These are phyloP conservation scores for Pugionium dolabratum DNA, from an alignment of 345 rosid species.

Conservation along the genomic window DNA sequence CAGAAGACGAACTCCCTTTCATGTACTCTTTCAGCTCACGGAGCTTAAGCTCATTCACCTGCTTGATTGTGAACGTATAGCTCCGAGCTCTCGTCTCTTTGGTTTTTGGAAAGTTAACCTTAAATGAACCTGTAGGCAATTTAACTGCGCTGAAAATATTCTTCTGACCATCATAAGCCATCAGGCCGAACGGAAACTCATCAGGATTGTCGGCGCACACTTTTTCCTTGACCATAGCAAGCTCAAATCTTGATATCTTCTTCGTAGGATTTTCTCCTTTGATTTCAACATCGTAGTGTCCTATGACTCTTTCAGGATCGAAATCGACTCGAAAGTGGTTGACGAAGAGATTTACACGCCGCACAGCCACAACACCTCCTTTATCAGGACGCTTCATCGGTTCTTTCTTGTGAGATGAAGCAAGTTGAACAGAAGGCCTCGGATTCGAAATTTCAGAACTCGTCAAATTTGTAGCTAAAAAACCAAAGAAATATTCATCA, in stretches of 20 bases:
- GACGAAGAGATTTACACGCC: conserved; percentile 48
- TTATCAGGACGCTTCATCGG: conserved; percentile 66
- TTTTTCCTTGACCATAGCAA: conserved; percentile 58
- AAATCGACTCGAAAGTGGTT: conserved; percentile 68
- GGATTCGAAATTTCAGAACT: conserved; percentile 24
- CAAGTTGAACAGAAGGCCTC: conserved; percentile 23
- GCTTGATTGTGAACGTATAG: conserved; percentile 51
- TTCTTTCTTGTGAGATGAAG: conserved; percentile 27
- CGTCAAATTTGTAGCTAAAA: conserved; percentile 8
- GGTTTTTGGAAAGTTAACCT: conserved; percentile 46
- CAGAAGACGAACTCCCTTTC: conserved; percentile 31
- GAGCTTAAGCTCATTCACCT: conserved; percentile 65
- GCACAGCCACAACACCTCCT: conserved; percentile 42
- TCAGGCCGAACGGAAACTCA: conserved; percentile 56
- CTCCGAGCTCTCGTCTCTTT: conserved; percentile 46
- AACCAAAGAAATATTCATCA: no score
- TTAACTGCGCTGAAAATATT: conserved; percentile 68
- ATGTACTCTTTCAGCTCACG: conserved; percentile 63
- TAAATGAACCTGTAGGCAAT: conserved; percentile 54
- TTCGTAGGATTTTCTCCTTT: conserved; percentile 40
- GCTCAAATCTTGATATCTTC: conserved; percentile 49
- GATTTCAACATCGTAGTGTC: conserved; percentile 69
- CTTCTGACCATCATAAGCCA: conserved; percentile 84
- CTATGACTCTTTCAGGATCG: conserved; percentile 48
- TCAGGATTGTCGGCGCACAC: conserved; percentile 47